phyloP scores from a whole-genome alignment of 106 monocot genomes.

The Apostasia shenzhenica region DNA sequence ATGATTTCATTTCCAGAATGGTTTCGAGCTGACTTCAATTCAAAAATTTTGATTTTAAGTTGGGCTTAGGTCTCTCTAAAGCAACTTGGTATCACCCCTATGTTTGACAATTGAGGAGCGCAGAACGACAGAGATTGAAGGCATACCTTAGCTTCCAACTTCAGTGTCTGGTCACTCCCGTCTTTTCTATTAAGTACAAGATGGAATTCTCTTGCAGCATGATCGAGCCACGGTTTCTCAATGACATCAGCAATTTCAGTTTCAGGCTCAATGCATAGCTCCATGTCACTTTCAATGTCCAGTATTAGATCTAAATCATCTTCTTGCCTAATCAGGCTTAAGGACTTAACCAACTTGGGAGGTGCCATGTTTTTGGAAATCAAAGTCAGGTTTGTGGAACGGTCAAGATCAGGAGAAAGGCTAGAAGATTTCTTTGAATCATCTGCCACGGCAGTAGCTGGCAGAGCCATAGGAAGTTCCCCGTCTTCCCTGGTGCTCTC shows the following conservation, averaged over 20 bases:
- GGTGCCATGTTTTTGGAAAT: slow-evolving; percentile 62
- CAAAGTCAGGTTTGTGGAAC: slow-evolving; percentile 61
- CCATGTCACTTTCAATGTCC: slow-evolving; percentile 68
- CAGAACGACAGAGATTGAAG: not conserved
- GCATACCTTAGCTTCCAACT: slow-evolving; percentile 78
- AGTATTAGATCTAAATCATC: slow-evolving; percentile 61
- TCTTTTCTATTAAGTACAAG: slow-evolving; percentile 40
- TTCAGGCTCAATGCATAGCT: slow-evolving; percentile 14
- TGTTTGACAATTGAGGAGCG: too few species aligned
- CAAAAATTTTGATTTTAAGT: too few species aligned
- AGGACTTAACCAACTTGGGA: slow-evolving; percentile 45
- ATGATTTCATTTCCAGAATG: too few species aligned
- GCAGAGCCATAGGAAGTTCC: slow-evolving; percentile 51
- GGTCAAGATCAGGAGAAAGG: slow-evolving; percentile 25
- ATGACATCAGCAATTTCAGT: slow-evolving; percentile 24
- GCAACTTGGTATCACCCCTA: too few species aligned
- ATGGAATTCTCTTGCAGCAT: slow-evolving; percentile 44
- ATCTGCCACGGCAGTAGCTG: slow-evolving; percentile 10
- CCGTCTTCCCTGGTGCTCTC: slow-evolving; percentile 89
- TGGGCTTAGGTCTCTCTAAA: too few species aligned
- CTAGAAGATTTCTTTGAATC: slow-evolving; percentile 18
- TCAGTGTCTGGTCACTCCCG: slow-evolving; percentile 25
- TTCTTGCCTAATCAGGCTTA: slow-evolving; percentile 32
- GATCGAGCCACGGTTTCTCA: slow-evolving; percentile 52
- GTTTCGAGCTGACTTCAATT: too few species aligned